Percentiles rank a stretch among this genome's conserved stretches.
These are phyloP conservation scores for Tylopilus sp. DNA, from an alignment of 768 basidiomycete genomes.

Conservation along the genomic window DNA sequence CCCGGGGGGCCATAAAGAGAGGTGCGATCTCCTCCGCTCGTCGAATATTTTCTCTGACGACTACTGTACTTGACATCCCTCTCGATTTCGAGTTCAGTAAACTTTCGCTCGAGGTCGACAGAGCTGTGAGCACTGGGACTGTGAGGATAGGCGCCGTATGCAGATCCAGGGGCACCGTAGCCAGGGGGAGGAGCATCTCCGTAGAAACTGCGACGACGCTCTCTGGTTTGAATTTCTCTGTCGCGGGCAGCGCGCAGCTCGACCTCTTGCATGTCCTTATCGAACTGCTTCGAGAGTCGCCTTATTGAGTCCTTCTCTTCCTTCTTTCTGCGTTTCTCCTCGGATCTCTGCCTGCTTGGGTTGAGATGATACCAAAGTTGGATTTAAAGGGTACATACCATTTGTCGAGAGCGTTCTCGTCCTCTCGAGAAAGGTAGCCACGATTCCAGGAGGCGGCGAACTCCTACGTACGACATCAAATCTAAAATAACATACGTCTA, in stretches of 20 bases:
- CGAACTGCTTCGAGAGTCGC: constrained; percentile 37
- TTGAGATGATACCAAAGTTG: constrained; percentile 11
- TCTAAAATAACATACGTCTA: background rate
- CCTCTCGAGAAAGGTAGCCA: constrained; percentile 36
- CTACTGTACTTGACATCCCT: constrained; percentile 28
- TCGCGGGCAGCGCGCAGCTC: constrained; percentile 59
- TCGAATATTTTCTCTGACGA: constrained; percentile 47
- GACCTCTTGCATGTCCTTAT: constrained; percentile 46
- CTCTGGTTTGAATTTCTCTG: constrained; percentile 45
- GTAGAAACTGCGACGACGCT: constrained; percentile 56
- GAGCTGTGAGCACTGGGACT: constrained; percentile 20
- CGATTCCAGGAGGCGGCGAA: constrained; percentile 57
- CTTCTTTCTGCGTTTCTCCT: constrained; percentile 51
- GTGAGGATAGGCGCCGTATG: constrained; percentile 24
- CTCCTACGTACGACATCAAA: constrained; percentile 39
- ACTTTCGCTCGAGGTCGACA: constrained; percentile 39
- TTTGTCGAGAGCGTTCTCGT: constrained; percentile 41
- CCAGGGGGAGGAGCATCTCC: constrained; percentile 33
- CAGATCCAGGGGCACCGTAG: constrained; percentile 23
- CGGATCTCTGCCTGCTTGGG: constrained; percentile 42
- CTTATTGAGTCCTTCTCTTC: constrained; percentile 44
- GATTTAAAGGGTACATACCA: constrained; percentile 37
- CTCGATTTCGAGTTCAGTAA: constrained; percentile 33
- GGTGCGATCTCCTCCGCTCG: constrained; percentile 34
- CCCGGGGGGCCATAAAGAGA: constrained; percentile 17